Evolutionary conservation across 192 early-diverging fungal genomes (phyloP).

Genomic region (Podila epicladia): DNA sequence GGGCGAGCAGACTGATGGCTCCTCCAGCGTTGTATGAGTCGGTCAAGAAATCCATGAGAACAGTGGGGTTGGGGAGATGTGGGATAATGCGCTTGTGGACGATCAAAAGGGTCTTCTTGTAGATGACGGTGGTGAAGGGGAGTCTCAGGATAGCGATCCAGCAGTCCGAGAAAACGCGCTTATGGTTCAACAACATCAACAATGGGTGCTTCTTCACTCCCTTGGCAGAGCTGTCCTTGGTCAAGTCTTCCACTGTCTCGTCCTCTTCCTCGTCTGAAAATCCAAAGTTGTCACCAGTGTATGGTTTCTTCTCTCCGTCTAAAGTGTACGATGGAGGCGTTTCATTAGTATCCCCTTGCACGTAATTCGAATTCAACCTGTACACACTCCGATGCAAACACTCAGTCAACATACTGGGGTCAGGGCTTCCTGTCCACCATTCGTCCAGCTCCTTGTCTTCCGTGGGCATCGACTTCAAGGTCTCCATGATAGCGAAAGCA

Average conservation of each 20-base stretch:
- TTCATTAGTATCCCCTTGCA: too few species aligned
- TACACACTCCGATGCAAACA: neutral
- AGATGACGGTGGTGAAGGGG: conserved; percentile 75
- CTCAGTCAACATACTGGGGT: conserved; percentile 33
- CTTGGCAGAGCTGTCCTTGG: conserved; percentile 22
- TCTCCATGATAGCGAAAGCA: conserved; percentile 66
- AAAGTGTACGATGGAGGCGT: neutral
- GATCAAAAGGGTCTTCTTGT: conserved; percentile 82
- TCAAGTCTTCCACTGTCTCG: conserved; percentile 40
- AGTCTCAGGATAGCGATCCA: conserved; percentile 83
- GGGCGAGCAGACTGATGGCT: conserved; percentile 86
- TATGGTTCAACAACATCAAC: conserved; percentile 65
- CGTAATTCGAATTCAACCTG: too few species aligned
- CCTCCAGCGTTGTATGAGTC: conserved; percentile 91
- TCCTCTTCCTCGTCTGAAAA: conserved; percentile 46
- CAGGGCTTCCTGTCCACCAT: conserved; percentile 71
- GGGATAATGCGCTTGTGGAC: conserved; percentile 94
- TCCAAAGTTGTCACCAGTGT: conserved; percentile 33
- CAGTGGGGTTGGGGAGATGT: conserved; percentile 77
- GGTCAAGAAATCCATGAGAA: conserved; percentile 94
- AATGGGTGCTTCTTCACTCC: conserved; percentile 33
- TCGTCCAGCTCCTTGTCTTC: conserved; percentile 61
- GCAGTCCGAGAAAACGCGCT: conserved; percentile 77
- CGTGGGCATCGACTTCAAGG: conserved; percentile 67
- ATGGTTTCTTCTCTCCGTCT: conserved; percentile 49